A percentile compares a stretch with the other conserved stretches of the same genome.
These are phyloP conservation scores for Penstemon newberryi DNA, from an alignment of 257 asterid species.

Conservation along the genomic window DNA sequence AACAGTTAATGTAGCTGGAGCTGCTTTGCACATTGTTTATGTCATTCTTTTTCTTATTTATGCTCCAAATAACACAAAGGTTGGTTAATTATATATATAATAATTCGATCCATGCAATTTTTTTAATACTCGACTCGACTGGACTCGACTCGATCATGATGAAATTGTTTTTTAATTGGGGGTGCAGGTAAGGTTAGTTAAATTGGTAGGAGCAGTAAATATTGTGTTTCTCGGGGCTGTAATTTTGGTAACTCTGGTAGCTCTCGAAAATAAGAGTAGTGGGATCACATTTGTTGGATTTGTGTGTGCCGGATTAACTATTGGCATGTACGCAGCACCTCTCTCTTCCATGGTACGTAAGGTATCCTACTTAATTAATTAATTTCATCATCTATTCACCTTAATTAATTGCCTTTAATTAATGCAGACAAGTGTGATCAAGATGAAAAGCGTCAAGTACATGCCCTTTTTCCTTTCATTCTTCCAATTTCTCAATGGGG, in stretches of 20 bases:
- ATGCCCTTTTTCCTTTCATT: slow-evolving; percentile 44
- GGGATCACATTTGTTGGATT: slow-evolving; percentile 43
- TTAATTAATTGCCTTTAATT: not conserved
- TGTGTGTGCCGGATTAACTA: slow-evolving; percentile 46
- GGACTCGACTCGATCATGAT: too few species aligned
- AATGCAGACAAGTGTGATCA: slow-evolving; percentile 32
- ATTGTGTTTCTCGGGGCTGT: slow-evolving; percentile 35
- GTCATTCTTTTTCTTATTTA: slow-evolving; percentile 38
- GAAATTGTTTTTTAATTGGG: slow-evolving; percentile 10
- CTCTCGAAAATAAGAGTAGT: slow-evolving; percentile 32
- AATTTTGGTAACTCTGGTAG: slow-evolving; percentile 27
- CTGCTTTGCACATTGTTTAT: slow-evolving; percentile 33
- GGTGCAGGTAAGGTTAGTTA: not conserved
- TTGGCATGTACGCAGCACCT: slow-evolving; percentile 50
- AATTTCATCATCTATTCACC: not conserved
- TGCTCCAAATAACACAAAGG: slow-evolving; percentile 47
- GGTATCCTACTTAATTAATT: not conserved
- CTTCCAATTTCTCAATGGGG: slow-evolving; percentile 36
- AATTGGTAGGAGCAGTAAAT: slow-evolving; percentile 19
- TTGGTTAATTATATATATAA: not conserved
- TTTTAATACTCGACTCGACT: not conserved
- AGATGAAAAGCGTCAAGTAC: slow-evolving; percentile 35
- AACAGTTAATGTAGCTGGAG: slow-evolving; percentile 45
- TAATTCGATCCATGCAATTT: too few species aligned
- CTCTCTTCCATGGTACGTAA: slow-evolving; percentile 42